Base-by-base conservation (phyloP, 129 eudicot species). In the Sambucus nigra region DNA sequence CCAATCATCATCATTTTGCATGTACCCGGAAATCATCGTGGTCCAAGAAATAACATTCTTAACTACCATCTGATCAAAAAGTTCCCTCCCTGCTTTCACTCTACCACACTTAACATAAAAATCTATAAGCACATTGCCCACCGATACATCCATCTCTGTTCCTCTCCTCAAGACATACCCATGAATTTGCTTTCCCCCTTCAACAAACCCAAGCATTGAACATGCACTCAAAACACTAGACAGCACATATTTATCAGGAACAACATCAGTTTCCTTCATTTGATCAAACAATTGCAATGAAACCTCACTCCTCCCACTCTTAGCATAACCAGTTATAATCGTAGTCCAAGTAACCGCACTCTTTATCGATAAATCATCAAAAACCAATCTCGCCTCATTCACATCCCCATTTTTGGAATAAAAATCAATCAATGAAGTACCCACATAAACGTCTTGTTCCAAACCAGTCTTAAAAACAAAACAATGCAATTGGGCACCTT, bases 1-100 rank as follows among this genome's bases (percentile, higher is more conserved):
- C 25, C 11, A 16, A 69, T 84, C 57, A 20, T 44, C 74, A 12
- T 73, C 72, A 55, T 64, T 76, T 44, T 77, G 82, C 94, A 80
- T 84, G 49, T 66, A 77, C 45, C 94, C 89, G 48, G 88, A 75
- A 51, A 80, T 84, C 86, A 84, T 84, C 0, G 82, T 74, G 35
- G 89, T 73, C 94, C 89, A 84, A 5, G 94, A 73, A 54, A 73
- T 62, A 50, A 45, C 69, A 63, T 83, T 75, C 72, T 71, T 84
- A 28, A 60, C 63, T 2, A 5, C 45, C 84, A 84, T 80, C 3
- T 38, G 78, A 60, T 84, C 80, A 66, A 84, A 84, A 16, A 77
- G 10, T 59, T 8, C 57, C 52, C 65, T 47, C 53, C 75, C 86
- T 28, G 64, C 47, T 55, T 56, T 69, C 54, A 71, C 80, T 45